Evolutionary conservation across 306 rosid genomes (phyloP), one percentile per base, ranked within the genome.

Genomic region (Oxytropis ochrocephala): DNA sequence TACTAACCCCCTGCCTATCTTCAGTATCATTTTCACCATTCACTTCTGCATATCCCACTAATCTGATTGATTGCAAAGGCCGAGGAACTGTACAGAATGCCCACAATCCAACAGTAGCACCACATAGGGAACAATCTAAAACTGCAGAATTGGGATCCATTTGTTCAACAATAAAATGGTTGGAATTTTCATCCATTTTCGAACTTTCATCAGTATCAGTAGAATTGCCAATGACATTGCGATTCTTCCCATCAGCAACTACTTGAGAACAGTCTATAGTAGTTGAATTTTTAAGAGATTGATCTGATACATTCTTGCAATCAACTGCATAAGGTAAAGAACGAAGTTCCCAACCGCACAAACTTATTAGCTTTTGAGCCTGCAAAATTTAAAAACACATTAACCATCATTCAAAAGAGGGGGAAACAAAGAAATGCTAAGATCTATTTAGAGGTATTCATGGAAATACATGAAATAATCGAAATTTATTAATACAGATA

Each of bases 61-160:
- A 64, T 75, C 91, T 84, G 66, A 94, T 58, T 72, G 84, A 67
- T 68, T 94, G 95, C 65, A 85, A 75, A 46, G 99, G 97, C 55
- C 66, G 85, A 50, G 85, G 64, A 76, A 84, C 72, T 4, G 85
- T 82, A 66, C 78, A 62, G 80, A 94, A 94, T 59, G 92, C 80
- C 99, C 99, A 94, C 68, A 94, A 85, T 65, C 99, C 99, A 64
- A 88, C 87, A 64, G 88, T 84, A 12, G 99, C 99, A 61, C 99
- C 99, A 78, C 98, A 94, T 19, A 88, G 87, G 72, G 76, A 70
- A 80, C 99, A 94, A 80, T 91, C 96, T 64, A 94, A 81, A 69
- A 88, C 97, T 62, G 76, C 86, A 76, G 98, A 94, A 82, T 64
- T 80, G 76, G 86, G 87, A 79, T 84, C 86, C 51, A 82, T 39